These are phyloP conservation scores for Tetracladium maxilliforme DNA, from an alignment of 2,329 filamentous ascomycete species.

Conservation along the genomic window DNA sequence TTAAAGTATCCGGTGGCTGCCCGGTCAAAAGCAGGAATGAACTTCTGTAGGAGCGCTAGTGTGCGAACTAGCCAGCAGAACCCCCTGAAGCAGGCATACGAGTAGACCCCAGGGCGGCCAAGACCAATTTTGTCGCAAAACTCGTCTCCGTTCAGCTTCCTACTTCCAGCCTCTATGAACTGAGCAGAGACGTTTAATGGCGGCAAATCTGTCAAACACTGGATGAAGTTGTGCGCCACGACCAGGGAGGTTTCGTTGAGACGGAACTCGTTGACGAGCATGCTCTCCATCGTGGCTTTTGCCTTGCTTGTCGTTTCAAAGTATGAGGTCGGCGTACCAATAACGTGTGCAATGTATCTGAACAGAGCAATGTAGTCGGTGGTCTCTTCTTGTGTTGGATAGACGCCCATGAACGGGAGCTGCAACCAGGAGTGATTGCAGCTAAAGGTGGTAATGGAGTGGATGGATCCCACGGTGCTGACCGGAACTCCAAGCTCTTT, in stretches of 20 bases:
- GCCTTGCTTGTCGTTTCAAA: constrained; percentile 41
- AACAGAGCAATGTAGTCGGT: constrained; percentile 61
- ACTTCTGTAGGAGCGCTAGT: no score
- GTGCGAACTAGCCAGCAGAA: no score
- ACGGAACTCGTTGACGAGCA: constrained; percentile 51
- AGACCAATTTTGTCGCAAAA: constrained; percentile 39
- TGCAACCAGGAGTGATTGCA: constrained; percentile 51
- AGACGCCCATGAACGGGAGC: constrained; percentile 61
- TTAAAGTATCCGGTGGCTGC: no score
- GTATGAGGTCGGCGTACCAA: constrained; percentile 50
- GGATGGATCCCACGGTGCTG: constrained; percentile 62
- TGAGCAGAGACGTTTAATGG: constrained; percentile 50
- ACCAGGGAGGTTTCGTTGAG: constrained; percentile 47
- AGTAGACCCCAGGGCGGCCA: constrained; percentile 15
- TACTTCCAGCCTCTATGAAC: constrained; percentile 55
- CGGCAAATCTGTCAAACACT: constrained; percentile 48
- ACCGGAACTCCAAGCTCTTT: constrained; percentile 48
- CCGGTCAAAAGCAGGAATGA: no score
- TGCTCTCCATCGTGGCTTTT: constrained; percentile 49
- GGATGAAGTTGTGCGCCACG: constrained; percentile 62
- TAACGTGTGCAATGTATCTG: constrained; percentile 58
- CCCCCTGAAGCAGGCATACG: constrained; percentile 4
- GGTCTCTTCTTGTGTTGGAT: constrained; percentile 43
- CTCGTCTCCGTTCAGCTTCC: constrained; percentile 54
- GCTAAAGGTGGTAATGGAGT: constrained; percentile 58